Evolutionary conservation across 306 rosid genomes (phyloP).

Genomic region (Hippophae gyantsensis): DNA sequence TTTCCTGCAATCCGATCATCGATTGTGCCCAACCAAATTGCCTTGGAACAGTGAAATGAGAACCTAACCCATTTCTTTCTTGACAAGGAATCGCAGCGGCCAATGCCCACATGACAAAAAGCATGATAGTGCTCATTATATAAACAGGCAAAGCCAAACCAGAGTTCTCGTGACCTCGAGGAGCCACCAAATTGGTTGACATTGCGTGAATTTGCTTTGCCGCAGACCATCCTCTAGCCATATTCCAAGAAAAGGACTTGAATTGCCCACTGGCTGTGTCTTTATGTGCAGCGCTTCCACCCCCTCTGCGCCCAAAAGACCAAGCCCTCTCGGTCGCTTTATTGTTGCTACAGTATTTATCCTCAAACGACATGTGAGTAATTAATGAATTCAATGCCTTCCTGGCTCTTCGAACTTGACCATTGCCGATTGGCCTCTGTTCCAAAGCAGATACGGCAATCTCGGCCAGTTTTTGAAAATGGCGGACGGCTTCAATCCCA

Average conservation of each 20-base stretch:
- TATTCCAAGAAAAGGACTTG: conserved; percentile 47
- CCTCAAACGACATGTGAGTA: conserved; percentile 49
- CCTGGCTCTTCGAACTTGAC: conserved; percentile 79
- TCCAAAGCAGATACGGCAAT: conserved; percentile 59
- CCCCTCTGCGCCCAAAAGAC: conserved; percentile 64
- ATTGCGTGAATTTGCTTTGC: conserved; percentile 80
- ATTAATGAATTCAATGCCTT: conserved; percentile 54
- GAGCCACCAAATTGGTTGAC: conserved; percentile 46
- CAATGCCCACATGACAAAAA: conserved; percentile 76
- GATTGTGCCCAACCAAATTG: conserved; percentile 71
- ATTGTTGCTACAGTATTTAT: conserved; percentile 30
- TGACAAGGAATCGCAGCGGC: conserved; percentile 84
- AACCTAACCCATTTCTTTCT: conserved; percentile 59
- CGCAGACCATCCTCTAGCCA: conserved; percentile 82
- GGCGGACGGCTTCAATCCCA: conserved; percentile 62
- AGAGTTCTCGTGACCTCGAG: conserved; percentile 56
- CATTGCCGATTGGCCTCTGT: conserved; percentile 64
- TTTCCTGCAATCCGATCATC: conserved; percentile 63
- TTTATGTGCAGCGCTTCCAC: conserved; percentile 9
- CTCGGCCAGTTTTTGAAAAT: conserved; percentile 67
- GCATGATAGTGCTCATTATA: conserved; percentile 48
- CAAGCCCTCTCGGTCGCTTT: conserved; percentile 60
- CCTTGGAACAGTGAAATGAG: conserved; percentile 42
- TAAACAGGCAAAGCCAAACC: conserved; percentile 54
- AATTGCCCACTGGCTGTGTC: conserved; percentile 30